Percentiles rank a stretch among this genome's conserved stretches.
Evolutionary conservation across 495 filamentous ascomycete species (phyloP).

Genomic region (Pyrenopolyporus hunteri): DNA sequence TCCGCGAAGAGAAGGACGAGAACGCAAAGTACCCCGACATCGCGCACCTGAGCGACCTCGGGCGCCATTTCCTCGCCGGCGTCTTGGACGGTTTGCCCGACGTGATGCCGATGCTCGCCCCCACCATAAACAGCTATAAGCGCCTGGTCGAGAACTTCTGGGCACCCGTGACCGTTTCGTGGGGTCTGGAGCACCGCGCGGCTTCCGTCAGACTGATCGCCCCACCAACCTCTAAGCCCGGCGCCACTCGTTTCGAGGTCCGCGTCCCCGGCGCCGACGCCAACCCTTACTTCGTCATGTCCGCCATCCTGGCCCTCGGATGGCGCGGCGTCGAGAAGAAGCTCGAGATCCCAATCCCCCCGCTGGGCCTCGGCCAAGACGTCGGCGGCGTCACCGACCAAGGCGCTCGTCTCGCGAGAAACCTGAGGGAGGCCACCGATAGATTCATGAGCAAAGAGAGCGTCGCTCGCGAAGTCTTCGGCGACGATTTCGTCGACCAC

Average conservation of each 20-base stretch:
- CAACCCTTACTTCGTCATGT: conserved; percentile 87
- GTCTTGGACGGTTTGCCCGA: conserved; percentile 87
- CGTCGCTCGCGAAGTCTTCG: conserved; percentile 88
- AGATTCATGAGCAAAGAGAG: conserved; percentile 76
- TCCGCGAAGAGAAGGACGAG: conserved; percentile 70
- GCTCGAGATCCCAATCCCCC: conserved; percentile 79
- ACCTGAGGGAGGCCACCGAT: conserved; percentile 77
- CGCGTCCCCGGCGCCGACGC: conserved; percentile 90
- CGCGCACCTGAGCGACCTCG: conserved; percentile 80
- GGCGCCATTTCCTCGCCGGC: conserved; percentile 92
- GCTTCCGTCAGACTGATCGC: conserved; percentile 89
- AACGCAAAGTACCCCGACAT: conserved; percentile 76
- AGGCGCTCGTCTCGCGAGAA: conserved; percentile 78
- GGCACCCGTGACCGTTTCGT: conserved; percentile 96
- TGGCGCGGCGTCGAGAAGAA: conserved; percentile 92
- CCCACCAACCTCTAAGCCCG: conserved; percentile 80
- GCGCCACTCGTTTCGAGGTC: conserved; percentile 89
- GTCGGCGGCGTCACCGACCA: conserved; percentile 71
- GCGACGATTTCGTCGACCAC: conserved; percentile 94
- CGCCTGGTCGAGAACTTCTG: conserved; percentile 98
- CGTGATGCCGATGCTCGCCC: conserved; percentile 93
- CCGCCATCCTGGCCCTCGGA: conserved; percentile 82
- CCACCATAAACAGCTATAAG: conserved; percentile 97
- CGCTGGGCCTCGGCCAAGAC: conserved; percentile 81
- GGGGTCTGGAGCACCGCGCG: conserved; percentile 94